These are phyloP conservation scores for Penicillium sp. DNA, from an alignment of 2,329 filamentous ascomycete genomes.

Conservation along the genomic window DNA sequence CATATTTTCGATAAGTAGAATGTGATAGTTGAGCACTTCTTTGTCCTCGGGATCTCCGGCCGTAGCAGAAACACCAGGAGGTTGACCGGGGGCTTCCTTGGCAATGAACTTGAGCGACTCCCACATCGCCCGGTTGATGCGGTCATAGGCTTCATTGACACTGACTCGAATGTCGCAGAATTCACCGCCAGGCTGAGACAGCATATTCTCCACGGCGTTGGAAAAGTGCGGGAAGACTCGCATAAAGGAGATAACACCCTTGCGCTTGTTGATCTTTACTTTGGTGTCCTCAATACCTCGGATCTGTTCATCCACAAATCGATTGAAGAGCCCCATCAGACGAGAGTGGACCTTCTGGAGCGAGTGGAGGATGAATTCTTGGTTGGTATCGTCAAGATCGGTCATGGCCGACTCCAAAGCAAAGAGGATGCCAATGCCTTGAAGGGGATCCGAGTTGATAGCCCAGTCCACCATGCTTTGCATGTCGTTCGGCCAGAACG, in stretches of 20 bases:
- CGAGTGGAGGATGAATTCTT: conserved; percentile 81
- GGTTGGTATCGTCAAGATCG: conserved; percentile 83
- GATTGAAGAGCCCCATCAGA: conserved; percentile 73
- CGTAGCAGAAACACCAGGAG: conserved; percentile 49
- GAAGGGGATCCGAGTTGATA: conserved; percentile 76
- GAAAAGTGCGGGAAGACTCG: conserved; percentile 87
- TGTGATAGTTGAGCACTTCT: conserved; percentile 94
- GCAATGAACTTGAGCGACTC: conserved; percentile 95
- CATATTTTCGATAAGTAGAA: conserved; percentile 97
- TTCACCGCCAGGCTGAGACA: conserved; percentile 56
- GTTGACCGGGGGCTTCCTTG: conserved; percentile 62
- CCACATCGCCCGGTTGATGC: conserved; percentile 93
- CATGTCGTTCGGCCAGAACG: conserved; percentile 75
- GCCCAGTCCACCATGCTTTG: conserved; percentile 82
- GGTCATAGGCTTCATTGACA: conserved; percentile 83
- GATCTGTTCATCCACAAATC: conserved; percentile 92
- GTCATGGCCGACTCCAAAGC: conserved; percentile 75
- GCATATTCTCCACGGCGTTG: conserved; percentile 79
- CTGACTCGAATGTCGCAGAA: conserved; percentile 69
- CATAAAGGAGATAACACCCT: conserved; percentile 94
- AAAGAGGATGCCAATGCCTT: conserved; percentile 84
- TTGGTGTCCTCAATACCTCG: conserved; percentile 96
- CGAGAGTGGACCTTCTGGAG: conserved; percentile 76
- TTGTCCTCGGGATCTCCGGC: conserved; percentile 81
- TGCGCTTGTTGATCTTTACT: conserved; percentile 98